Evolutionary conservation across 371 early-diverging fungal species (phyloP).

Genomic region (Lichtheimia hyalospora): DNA sequence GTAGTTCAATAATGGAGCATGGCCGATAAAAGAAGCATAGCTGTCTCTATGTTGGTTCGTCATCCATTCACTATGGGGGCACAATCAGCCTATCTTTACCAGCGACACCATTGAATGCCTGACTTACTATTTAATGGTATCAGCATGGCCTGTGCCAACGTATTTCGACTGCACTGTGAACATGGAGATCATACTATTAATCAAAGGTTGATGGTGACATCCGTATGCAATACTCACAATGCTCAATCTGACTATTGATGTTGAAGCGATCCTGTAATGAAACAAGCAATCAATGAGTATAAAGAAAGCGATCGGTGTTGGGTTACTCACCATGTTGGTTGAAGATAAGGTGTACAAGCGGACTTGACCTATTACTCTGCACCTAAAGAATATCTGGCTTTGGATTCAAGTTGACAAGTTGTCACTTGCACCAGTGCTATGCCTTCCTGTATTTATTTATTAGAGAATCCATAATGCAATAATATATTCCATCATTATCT

Average conservation of each 20-base stretch:
- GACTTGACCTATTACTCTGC: too few relatives aligned
- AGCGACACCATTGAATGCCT: neutral
- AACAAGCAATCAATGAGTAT: neutral
- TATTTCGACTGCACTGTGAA: constrained; percentile 79
- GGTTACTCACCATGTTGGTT: too few relatives aligned
- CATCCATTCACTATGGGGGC: constrained; percentile 74
- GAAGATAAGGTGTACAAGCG: too few relatives aligned
- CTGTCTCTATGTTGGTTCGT: constrained; percentile 85
- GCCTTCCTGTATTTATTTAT: too few relatives aligned
- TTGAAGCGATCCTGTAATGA: constrained; percentile 66
- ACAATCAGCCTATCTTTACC: neutral
- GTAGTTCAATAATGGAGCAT: constrained; percentile 71
- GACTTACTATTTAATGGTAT: constrained; percentile 82
- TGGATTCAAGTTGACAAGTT: too few relatives aligned
- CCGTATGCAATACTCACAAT: constrained; percentile 49
- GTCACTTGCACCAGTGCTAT: too few relatives aligned
- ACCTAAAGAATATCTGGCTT: too few relatives aligned
- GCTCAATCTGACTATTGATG: constrained; percentile 82
- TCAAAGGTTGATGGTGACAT: too few relatives aligned
- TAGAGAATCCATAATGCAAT: too few relatives aligned
- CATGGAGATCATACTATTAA: neutral
- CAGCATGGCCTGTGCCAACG: constrained; percentile 93
- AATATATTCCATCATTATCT: too few relatives aligned
- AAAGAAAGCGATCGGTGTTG: too few relatives aligned
- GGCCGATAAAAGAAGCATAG: constrained; percentile 79